A percentile compares a stretch with the other conserved stretches of the same genome.
Evolutionary conservation across 768 basidiomycete genomes (phyloP).

Genomic region (Lactarius tabidus): DNA sequence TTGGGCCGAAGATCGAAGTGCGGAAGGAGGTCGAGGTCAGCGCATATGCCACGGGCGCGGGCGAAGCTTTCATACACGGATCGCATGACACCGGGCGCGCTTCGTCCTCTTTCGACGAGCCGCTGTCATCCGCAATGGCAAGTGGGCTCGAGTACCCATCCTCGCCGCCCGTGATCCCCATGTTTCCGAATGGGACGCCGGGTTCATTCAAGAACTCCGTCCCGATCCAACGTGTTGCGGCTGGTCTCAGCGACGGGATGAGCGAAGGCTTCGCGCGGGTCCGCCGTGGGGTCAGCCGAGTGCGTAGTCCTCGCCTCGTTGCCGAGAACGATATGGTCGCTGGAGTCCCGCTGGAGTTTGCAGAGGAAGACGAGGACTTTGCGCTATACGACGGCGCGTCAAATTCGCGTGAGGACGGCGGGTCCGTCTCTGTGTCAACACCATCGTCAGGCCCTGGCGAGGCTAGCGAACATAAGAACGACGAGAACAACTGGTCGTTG

Average conservation of each 20-base stretch:
- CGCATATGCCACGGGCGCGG: conserved; percentile 40
- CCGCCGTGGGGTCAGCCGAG: conserved; percentile 50
- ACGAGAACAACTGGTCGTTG: conserved; percentile 28
- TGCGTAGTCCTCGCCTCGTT: conserved; percentile 42
- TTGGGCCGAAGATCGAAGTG: conserved; percentile 60
- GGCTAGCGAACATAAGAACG: conserved; percentile 26
- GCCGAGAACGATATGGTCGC: conserved; percentile 30
- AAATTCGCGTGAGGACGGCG: conserved; percentile 29
- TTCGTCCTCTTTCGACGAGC: conserved; percentile 71
- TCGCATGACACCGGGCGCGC: conserved; percentile 43
- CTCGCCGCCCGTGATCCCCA: conserved; percentile 55
- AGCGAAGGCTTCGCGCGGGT: conserved; percentile 59
- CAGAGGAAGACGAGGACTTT: conserved; percentile 68
- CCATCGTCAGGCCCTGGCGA: conserved; percentile 37
- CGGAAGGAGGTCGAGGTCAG: conserved; percentile 67
- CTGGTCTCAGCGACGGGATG: conserved; percentile 50
- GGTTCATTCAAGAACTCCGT: conserved; percentile 45
- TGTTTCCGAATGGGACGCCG: conserved; percentile 69
- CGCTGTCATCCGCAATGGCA: conserved; percentile 68
- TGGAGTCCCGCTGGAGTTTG: conserved; percentile 53
- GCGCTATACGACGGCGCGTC: conserved; percentile 29
- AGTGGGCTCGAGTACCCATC: conserved; percentile 53
- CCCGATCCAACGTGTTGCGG: conserved; percentile 52
- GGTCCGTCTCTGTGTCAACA: conserved; percentile 37
- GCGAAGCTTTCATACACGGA: conserved; percentile 53